These are phyloP conservation scores for Juglanconis sp. DNA, from an alignment of 2,329 filamentous ascomycete species.

Conservation along the genomic window DNA sequence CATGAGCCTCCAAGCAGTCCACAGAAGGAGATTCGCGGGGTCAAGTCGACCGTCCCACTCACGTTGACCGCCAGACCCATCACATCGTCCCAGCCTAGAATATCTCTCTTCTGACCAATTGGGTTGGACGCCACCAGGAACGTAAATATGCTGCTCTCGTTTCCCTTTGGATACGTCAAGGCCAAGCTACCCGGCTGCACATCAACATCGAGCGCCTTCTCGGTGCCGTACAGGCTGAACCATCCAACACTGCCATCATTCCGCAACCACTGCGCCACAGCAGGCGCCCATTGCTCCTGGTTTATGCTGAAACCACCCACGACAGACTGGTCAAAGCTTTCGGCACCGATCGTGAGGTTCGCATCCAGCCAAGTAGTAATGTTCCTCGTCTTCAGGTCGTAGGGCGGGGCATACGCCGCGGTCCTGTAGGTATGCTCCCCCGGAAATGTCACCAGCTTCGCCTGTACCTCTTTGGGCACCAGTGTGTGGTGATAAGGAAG, in stretches of 20 bases:
- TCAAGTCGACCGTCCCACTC: conserved; percentile 40
- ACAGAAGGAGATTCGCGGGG: conserved; percentile 40
- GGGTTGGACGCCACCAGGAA: conserved; percentile 47
- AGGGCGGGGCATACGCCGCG: conserved; percentile 56
- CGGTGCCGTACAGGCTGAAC: conserved; percentile 30
- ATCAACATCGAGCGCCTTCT: conserved; percentile 37
- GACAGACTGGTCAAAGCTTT: conserved; percentile 53
- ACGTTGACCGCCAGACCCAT: conserved; percentile 44
- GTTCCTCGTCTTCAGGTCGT: conserved; percentile 54
- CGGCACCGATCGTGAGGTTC: conserved; percentile 57
- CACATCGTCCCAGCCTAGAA: conserved; percentile 45
- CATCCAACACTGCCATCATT: conserved; percentile 14
- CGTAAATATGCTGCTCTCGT: conserved; percentile 45
- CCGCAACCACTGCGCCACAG: conserved; percentile 55
- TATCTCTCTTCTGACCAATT: conserved; percentile 35
- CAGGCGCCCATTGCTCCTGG: conserved; percentile 54
- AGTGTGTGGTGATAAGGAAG: conserved; percentile 46
- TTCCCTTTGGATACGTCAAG: conserved; percentile 53
- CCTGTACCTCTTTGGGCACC: conserved; percentile 38
- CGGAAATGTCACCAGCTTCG: conserved; percentile 42
- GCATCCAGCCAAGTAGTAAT: conserved; percentile 56
- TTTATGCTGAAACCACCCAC: conserved; percentile 53
- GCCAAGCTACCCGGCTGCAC: conserved; percentile 41
- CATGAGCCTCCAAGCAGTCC: conserved; percentile 35
- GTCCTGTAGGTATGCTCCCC: conserved; percentile 52